These are phyloP conservation scores for Mycena sanguinolenta DNA, from an alignment of 768 basidiomycete species.

Conservation along the genomic window DNA sequence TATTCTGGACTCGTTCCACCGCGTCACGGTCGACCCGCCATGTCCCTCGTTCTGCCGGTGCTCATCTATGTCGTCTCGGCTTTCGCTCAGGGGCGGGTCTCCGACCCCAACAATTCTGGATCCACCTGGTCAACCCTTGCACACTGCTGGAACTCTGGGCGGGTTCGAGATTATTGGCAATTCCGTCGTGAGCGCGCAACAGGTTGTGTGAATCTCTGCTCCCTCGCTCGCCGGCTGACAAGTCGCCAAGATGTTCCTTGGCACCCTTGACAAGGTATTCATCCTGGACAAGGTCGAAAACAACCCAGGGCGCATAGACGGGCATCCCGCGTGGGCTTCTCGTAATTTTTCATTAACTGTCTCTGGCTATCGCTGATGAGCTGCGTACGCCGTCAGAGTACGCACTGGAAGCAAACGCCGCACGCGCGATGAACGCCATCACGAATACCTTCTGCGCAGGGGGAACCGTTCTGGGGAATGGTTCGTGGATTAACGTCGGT, in stretches of 20 bases:
- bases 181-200: constrained; percentile 82
- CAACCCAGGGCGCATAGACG: constrained; percentile 73
- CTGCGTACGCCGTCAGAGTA: no score
- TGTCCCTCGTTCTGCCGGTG: constrained; percentile 7
- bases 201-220: constrained; percentile 53
- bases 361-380: no score
- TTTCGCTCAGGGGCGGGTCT: constrained; percentile 3
- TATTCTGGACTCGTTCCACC: not conserved
- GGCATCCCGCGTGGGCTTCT: constrained; percentile 82
- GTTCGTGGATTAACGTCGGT: constrained; percentile 86
- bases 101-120: constrained; percentile 43
- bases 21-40: not conserved
- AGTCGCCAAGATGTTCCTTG: constrained; percentile 60
- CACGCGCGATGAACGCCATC: constrained; percentile 79
- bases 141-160: constrained; percentile 58
- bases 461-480: constrained; percentile 77
- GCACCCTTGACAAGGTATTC: constrained; percentile 61
- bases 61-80: constrained; percentile 15
- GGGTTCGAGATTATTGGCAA: constrained; percentile 78
- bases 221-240: constrained; percentile 8
- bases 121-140: constrained; percentile 66
- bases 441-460: constrained; percentile 90
- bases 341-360: constrained; percentile 51
- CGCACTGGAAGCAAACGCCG: constrained; percentile 60
- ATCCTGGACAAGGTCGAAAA: constrained; percentile 87